Conservation (phyloP, 495 filamentous ascomycete genomes). For the Penicillium soppii region DNA sequence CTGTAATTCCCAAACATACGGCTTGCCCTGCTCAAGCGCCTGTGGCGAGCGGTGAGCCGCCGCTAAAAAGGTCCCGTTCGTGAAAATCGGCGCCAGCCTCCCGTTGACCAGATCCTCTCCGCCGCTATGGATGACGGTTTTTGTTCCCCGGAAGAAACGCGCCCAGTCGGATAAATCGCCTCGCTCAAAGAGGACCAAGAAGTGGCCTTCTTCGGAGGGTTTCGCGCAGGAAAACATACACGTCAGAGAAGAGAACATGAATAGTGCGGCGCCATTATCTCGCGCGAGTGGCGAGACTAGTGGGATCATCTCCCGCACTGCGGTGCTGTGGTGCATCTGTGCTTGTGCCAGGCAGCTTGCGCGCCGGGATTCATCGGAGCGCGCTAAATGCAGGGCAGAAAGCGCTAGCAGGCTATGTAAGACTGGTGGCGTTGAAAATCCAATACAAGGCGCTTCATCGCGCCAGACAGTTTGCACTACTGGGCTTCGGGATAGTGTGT, state of each 20-base stretch:
- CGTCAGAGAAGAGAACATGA: conserved; percentile 36
- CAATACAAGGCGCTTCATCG: conserved; percentile 26
- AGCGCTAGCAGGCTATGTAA: conserved; percentile 35
- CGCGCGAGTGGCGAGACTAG: conserved; percentile 22
- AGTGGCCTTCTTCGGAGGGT: conserved; percentile 10
- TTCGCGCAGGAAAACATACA: conserved; percentile 24
- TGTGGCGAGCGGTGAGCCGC: conserved; percentile 3
- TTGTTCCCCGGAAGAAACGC: conserved; percentile 37
- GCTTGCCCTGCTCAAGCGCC: conserved; percentile 9
- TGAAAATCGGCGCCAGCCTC: conserved; percentile 11
- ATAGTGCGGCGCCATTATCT: conserved; percentile 33
- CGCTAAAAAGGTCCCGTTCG: neutral
- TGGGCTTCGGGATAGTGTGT: conserved; percentile 31
- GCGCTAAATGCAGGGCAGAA: conserved; percentile 36
- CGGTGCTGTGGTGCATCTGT: conserved; percentile 32
- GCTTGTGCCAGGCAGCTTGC: conserved; percentile 24
- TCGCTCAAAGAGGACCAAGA: conserved; percentile 37
- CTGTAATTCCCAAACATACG: conserved; percentile 14
- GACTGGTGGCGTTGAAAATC: conserved; percentile 30
- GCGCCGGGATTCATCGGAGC: conserved; percentile 18
- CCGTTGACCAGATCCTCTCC: conserved; percentile 7
- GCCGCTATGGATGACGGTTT: conserved; percentile 28
- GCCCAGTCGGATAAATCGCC: conserved; percentile 42
- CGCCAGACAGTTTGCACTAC: conserved; percentile 35
- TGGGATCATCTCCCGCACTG: conserved; percentile 25